A percentile compares a stretch with the other conserved stretches of the same genome.
Evolutionary conservation across 2,329 filamentous ascomycete species (phyloP).

Genomic region (Colletotrichum trifolii): DNA sequence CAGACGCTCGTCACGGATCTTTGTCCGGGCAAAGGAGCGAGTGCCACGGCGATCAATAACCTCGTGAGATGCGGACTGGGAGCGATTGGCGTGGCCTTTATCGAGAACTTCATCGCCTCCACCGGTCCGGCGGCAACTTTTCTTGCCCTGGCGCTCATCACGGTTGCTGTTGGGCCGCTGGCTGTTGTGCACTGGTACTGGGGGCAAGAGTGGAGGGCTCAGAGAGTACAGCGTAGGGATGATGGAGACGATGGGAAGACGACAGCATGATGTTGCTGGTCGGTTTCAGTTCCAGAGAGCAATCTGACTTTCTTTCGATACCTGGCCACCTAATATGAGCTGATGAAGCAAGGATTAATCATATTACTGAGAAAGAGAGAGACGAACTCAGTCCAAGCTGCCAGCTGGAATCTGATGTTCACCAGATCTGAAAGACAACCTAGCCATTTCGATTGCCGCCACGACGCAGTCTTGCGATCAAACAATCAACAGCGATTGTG

Average conservation of each 20-base stretch:
- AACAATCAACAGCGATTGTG: no score
- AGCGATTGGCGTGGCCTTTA: constrained; percentile 17
- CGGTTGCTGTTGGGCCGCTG: constrained; percentile 17
- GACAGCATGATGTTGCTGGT: neutral
- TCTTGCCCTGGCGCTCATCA: constrained; percentile 15
- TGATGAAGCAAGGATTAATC: no score
- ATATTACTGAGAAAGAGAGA: no score
- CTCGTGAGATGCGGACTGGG: constrained; percentile 35
- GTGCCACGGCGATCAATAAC: constrained; percentile 49
- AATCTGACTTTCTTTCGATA: no score
- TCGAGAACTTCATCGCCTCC: constrained; percentile 5
- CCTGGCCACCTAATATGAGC: no score
- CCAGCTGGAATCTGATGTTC: neutral
- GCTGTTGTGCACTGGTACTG: constrained; percentile 30
- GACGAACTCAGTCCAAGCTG: neutral
- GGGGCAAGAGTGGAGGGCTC: constrained; percentile 27
- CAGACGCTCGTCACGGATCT: constrained; percentile 47
- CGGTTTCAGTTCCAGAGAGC: no score
- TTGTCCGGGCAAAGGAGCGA: constrained; percentile 45
- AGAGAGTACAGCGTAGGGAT: constrained; percentile 10
- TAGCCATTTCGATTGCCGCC: no score
- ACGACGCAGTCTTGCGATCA: no score
- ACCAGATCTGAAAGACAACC: no score
- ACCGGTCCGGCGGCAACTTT: constrained; percentile 17
- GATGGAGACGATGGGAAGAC: neutral